Evolutionary conservation across 2,329 filamentous ascomycete species (phyloP), one percentile per base, ranked within the genome.

Genomic region (Mycosphaerella sp.): DNA sequence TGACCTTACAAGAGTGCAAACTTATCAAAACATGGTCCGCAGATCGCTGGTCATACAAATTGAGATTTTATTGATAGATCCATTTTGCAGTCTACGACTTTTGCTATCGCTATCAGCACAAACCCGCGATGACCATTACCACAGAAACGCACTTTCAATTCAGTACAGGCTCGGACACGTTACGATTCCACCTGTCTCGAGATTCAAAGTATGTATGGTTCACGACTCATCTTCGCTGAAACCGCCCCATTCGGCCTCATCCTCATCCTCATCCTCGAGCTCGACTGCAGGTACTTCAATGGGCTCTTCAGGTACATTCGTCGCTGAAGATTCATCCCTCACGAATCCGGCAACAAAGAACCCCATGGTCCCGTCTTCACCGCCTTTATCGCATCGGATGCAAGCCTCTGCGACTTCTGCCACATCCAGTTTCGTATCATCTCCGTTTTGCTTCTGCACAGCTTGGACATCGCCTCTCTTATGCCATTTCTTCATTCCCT

Each of bases 261-360:
- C 62, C 6, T 55, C 56, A n/a, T 40, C 44, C 3, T 27, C 34
- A 21, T 36, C 44, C 18, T 17, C 50, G n/a, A 4, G 21, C 21
- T 41, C 42, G 16, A 52, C 32, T n/a, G n/a, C n/a, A 2, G 27
- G 36, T 1, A 32, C 37, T 18, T 50, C 47, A 14, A 14, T 14
- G 36, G 40, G 4, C 30, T 12, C 30, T 34, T 12, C 13, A 10
- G 30, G 7, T 5, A 34, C 35, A 14, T 30, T 18, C 28, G 9
- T 7, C 14, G 7, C 25, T 17, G 12, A 43, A 17, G 14, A 41
- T 9, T 41, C 59, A 39, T 85, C 79, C 47, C 87, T 76, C 2
- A 88, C 78, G 69, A 98, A 95, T 0, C 79, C 88, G n/a, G 82
- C 89, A 16, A 96, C 87, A 62, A 98, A 98, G 70, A 98, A 97